These are phyloP conservation scores for Termitomyces sp. DNA, from an alignment of 768 basidiomycete species.

Conservation along the genomic window DNA sequence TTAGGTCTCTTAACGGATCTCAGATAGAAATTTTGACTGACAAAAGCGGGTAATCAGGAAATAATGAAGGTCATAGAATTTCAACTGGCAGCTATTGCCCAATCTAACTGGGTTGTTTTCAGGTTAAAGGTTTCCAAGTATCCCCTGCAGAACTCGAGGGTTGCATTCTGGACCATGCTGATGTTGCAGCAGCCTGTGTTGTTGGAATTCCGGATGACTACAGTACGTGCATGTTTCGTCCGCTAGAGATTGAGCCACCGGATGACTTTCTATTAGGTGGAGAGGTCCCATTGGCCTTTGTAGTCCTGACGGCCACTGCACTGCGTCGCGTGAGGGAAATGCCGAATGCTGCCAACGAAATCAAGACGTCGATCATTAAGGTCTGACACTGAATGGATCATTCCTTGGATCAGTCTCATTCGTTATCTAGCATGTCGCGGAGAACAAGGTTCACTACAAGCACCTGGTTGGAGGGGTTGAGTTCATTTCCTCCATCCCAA, in stretches of 20 bases:
- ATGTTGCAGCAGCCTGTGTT: conserved; percentile 61
- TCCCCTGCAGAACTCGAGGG: conserved; percentile 74
- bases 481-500: conserved; percentile 53
- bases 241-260: not conserved
- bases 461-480: conserved; percentile 57
- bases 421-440: conserved; percentile 44
- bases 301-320: conserved; percentile 48
- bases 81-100: conserved; percentile 18
- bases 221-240: conserved; percentile 30
- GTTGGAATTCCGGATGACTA: conserved; percentile 67
- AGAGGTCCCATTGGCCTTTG: conserved; percentile 68
- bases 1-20: conserved; percentile 14
- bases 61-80: conserved; percentile 36
- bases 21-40: not conserved
- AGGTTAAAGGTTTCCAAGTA: conserved; percentile 71
- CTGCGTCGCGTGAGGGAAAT: conserved; percentile 29
- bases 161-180: conserved; percentile 56
- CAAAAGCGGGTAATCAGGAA: conserved; percentile 27
- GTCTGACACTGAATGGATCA: conserved; percentile 24
- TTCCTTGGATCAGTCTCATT: not conserved
- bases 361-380: conserved; percentile 47
- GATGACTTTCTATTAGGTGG: conserved; percentile 36
- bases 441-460: conserved; percentile 57
- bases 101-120: conserved; percentile 29
- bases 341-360: conserved; percentile 25